These are phyloP conservation scores for Ogataea pilisensis DNA, from an alignment of 805 yeast species.

Conservation along the genomic window DNA sequence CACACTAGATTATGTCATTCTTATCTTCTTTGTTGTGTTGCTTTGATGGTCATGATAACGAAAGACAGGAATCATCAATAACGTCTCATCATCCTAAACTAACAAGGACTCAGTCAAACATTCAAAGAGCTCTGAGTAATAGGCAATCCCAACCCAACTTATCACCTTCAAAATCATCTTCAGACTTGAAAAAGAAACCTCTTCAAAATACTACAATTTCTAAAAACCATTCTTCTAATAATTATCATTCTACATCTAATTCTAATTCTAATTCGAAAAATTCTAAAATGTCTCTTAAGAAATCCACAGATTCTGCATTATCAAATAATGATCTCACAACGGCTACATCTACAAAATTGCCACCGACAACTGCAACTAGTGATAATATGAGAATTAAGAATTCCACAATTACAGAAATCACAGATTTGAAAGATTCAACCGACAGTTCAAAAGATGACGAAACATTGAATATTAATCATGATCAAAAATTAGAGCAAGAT, in stretches of 20 bases:
- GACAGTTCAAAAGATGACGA: slow-evolving; percentile 35
- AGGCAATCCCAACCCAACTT: slow-evolving; percentile 15
- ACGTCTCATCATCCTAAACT: slow-evolving; percentile 24
- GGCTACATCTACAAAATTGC: too few relatives aligned
- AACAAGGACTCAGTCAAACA: slow-evolving; percentile 31
- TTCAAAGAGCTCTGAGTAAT: slow-evolving; percentile 31
- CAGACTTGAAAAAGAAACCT: slow-evolving; percentile 7
- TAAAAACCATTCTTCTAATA: slow-evolving; percentile 2
- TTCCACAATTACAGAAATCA: slow-evolving; percentile 23
- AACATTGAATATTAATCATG: slow-evolving; percentile 15
- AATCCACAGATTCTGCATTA: not conserved
- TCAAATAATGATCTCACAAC: too few relatives aligned
- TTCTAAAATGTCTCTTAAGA: not conserved
- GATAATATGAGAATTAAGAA: not conserved
- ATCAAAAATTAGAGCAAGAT: slow-evolving; percentile 8
- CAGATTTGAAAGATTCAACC: slow-evolving; percentile 32
- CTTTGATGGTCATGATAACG: slow-evolving; percentile 29
- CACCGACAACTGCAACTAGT: not conserved
- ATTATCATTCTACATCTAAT: slow-evolving; percentile 5
- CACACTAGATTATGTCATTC: slow-evolving; percentile 27
- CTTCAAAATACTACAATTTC: not conserved
- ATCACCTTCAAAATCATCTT: slow-evolving; percentile 5
- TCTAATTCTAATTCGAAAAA: slow-evolving; percentile 1
- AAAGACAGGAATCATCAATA: slow-evolving; percentile 24
- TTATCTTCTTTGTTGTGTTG: slow-evolving; percentile 33